Conservation (phyloP, 306 rosid species). For the Cucumis cinereus region DNA sequence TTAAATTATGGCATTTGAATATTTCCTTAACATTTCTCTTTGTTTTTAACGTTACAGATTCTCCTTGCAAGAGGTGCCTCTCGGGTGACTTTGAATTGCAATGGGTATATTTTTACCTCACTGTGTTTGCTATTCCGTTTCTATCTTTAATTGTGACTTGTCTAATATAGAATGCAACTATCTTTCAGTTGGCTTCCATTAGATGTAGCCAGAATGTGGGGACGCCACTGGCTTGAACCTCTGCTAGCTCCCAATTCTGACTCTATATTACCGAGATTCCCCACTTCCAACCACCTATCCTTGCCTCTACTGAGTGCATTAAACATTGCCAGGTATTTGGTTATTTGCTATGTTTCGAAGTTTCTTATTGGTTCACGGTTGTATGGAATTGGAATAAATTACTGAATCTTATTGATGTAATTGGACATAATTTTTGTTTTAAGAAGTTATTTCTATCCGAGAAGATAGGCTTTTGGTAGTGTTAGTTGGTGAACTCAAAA, state of each 20-base stretch:
- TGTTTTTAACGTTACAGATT: constrained; percentile 32
- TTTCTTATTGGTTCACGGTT: background rate
- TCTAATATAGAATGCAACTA: constrained; percentile 3
- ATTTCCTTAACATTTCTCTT: background rate
- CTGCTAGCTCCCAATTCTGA: constrained; percentile 61
- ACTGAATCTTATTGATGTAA: background rate
- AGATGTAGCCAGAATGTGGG: constrained; percentile 98
- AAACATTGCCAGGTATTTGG: constrained; percentile 73
- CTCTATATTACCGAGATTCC: constrained; percentile 37
- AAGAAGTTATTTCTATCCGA: background rate
- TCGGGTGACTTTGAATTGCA: constrained; percentile 72
- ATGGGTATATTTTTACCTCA: constrained; percentile 39
- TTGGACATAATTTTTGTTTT: background rate
- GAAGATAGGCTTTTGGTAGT: background rate
- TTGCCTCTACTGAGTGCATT: constrained; percentile 86
- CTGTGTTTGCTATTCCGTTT: background rate
- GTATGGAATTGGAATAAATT: background rate
- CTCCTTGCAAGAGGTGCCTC: constrained; percentile 82
- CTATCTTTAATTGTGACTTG: constrained; percentile 2
- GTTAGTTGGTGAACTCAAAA: background rate
- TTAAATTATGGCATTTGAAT: background rate
- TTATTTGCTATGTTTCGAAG: background rate
- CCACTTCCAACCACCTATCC: constrained; percentile 59
- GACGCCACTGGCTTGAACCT: constrained; percentile 92
- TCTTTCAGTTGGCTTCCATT: constrained; percentile 82